Evolutionary conservation across 805 yeast species (phyloP).

Genomic region (Pichia pseudocactophila): DNA sequence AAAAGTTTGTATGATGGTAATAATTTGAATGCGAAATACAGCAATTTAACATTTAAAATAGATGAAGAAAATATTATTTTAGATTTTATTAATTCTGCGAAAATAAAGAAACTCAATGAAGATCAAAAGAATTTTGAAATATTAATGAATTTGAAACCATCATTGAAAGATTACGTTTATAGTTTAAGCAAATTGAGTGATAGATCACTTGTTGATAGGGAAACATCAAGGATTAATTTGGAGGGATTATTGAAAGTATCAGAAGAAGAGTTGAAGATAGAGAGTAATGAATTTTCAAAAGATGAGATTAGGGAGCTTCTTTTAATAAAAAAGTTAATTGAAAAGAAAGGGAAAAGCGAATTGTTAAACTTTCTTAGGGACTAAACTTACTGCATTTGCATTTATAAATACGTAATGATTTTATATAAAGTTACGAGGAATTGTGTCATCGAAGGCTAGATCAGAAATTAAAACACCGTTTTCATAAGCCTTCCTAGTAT

Average conservation of each 20-base stretch:
- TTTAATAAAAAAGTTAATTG: conserved; percentile 52
- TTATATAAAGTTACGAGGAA: conserved; percentile 26
- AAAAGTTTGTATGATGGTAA: neutral
- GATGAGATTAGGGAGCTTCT: conserved; percentile 44
- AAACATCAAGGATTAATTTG: conserved; percentile 33
- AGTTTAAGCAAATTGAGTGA: conserved; percentile 27
- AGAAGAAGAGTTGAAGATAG: conserved; percentile 17
- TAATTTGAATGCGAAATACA: conserved; percentile 11
- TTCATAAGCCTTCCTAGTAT: conserved; percentile 30
- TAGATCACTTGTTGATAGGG: conserved; percentile 22
- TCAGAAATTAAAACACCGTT: conserved; percentile 26
- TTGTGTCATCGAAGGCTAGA: conserved; percentile 27
- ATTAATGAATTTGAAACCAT: conserved; percentile 22
- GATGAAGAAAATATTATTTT: conserved; percentile 61
- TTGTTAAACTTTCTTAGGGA: conserved; percentile 47
- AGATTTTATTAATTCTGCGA: conserved; percentile 56
- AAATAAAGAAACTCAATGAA: conserved; percentile 28
- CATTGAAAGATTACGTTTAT: conserved; percentile 24
- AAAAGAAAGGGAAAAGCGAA: conserved; percentile 60
- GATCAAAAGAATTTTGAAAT: conserved; percentile 23
- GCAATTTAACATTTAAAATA: conserved; percentile 44
- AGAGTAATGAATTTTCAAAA: conserved; percentile 10
- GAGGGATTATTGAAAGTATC: conserved; percentile 38
- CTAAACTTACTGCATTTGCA: neutral
- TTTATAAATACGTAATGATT: neutral